Evolutionary conservation across 2,329 filamentous ascomycete species (phyloP).

Genomic region (Calcarisporium arbuscula): DNA sequence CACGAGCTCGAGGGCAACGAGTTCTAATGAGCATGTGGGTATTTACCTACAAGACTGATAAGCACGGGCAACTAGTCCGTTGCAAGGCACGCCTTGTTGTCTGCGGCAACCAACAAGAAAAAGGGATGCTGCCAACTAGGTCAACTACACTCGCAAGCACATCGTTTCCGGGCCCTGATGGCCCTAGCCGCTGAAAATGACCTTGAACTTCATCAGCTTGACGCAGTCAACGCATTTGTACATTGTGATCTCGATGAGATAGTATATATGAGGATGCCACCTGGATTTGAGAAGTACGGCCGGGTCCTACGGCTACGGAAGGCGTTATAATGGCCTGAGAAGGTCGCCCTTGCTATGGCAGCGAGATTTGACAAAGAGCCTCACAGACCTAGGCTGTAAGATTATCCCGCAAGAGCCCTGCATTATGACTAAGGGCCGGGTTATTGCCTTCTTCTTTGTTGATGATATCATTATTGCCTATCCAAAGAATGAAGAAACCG

Average conservation of each 20-base stretch:
- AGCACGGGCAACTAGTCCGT: neutral
- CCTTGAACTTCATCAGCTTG: neutral
- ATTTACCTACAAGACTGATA: no score
- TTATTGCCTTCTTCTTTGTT: neutral
- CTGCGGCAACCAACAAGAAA: neutral
- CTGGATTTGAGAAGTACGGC: neutral
- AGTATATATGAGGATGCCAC: conserved; percentile 1
- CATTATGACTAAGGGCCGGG: neutral
- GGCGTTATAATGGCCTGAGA: neutral
- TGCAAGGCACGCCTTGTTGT: conserved; percentile 2
- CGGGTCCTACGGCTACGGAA: neutral
- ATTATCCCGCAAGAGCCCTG: neutral
- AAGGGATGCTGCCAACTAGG: neutral
- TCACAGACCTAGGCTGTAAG: no score
- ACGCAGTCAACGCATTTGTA: conserved; percentile 1
- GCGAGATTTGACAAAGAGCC: neutral
- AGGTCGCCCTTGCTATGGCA: neutral
- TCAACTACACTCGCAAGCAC: neutral
- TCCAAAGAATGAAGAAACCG: neutral
- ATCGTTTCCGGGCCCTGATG: neutral
- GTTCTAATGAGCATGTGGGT: neutral
- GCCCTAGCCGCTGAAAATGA: neutral
- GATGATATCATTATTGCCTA: neutral
- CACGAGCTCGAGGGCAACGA: neutral
- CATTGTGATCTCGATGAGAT: neutral